Conservation (phyloP, 192 early-diverging fungal genomes). For the Rhizophagus clarus region DNA sequence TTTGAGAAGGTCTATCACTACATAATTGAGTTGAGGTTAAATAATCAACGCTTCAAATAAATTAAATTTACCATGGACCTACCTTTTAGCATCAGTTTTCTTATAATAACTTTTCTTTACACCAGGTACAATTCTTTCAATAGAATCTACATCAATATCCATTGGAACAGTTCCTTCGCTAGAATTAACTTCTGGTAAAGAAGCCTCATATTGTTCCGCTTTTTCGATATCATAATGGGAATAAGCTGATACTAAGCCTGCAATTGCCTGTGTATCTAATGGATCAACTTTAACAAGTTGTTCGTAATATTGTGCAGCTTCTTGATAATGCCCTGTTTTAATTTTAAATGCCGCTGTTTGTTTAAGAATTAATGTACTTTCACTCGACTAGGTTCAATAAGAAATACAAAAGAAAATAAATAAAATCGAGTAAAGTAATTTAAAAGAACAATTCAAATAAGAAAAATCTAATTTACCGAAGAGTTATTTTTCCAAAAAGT, state of each 20-base stretch:
- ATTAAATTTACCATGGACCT: neutral
- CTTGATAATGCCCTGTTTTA: slow-evolving; percentile 54
- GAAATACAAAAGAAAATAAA: neutral
- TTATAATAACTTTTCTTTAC: slow-evolving; percentile 58
- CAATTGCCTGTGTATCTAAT: slow-evolving; percentile 61
- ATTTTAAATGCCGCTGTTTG: slow-evolving; percentile 73
- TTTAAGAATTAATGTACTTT: slow-evolving; percentile 50
- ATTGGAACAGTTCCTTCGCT: slow-evolving; percentile 21
- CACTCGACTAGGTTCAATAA: neutral
- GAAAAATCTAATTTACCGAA: neutral
- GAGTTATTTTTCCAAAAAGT: slow-evolving; percentile 52
- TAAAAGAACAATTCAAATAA: neutral
- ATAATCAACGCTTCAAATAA: neutral
- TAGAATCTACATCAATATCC: slow-evolving; percentile 53
- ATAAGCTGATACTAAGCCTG: slow-evolving; percentile 67
- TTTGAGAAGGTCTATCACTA: slow-evolving; percentile 10
- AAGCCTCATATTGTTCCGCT: slow-evolving; percentile 66
- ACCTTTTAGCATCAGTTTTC: slow-evolving; percentile 42
- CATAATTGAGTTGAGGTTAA: slow-evolving; percentile 9
- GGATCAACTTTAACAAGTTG: slow-evolving; percentile 69
- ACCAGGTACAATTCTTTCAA: slow-evolving; percentile 58
- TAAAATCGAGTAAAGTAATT: slow-evolving; percentile 25
- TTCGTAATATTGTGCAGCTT: slow-evolving; percentile 72
- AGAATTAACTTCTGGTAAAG: slow-evolving; percentile 48
- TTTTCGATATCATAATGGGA: slow-evolving; percentile 58